Conservation (phyloP, 768 basidiomycete species). For the Sarcomyxa edulis region DNA sequence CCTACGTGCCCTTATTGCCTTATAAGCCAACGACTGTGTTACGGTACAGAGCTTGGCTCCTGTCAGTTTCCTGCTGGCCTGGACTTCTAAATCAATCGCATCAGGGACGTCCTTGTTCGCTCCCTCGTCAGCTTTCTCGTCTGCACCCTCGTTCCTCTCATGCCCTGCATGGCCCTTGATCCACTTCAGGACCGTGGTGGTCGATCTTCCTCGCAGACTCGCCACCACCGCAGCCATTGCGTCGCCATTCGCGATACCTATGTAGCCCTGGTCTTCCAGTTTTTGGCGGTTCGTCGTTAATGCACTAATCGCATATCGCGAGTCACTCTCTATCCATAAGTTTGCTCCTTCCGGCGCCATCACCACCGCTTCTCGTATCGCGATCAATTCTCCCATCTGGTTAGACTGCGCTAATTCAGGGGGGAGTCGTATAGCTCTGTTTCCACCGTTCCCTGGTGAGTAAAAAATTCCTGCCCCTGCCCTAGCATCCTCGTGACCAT, state of each 20-base stretch:
- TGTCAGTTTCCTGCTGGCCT: not conserved
- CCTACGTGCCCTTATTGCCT: constrained; percentile 2
- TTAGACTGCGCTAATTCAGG: constrained; percentile 12
- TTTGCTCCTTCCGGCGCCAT: not conserved
- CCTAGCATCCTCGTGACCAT: not conserved
- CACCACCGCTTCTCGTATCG: constrained; percentile 5
- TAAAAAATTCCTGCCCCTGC: constrained; percentile 1
- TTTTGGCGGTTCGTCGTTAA: constrained; percentile 12
- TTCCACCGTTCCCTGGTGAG: constrained; percentile 8
- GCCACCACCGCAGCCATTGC: constrained; percentile 6
- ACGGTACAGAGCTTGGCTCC: constrained; percentile 12
- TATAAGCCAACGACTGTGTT: constrained; percentile 15
- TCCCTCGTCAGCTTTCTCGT: constrained; percentile 14
- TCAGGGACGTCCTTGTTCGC: constrained; percentile 7
- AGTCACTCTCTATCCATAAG: constrained; percentile 17
- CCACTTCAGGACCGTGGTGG: constrained; percentile 14
- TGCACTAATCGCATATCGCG: constrained; percentile 14
- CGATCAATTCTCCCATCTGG: constrained; percentile 14
- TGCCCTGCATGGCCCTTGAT: constrained; percentile 19
- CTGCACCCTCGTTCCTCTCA: constrained; percentile 16
- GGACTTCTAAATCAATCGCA: not conserved
- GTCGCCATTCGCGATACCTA: constrained; percentile 8
- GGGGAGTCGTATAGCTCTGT: constrained; percentile 10
- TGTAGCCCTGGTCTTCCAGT: constrained; percentile 24
- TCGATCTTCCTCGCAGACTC: constrained; percentile 9